Evolutionary conservation across 305 asterid species (phyloP).

Genomic region (Solanum hybrid): DNA sequence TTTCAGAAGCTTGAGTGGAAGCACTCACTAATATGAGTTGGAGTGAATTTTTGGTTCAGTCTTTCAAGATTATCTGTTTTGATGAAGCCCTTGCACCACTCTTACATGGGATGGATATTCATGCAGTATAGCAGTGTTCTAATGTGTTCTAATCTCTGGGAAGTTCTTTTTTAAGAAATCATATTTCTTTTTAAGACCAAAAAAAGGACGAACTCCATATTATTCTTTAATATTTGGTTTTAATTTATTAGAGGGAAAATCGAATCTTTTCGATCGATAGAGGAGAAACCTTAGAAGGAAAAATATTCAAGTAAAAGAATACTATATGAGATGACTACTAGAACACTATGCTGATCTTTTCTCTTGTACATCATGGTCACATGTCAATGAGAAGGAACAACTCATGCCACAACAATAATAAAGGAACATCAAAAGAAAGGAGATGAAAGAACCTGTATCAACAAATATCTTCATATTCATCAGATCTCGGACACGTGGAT

Average conservation of each 20-base stretch:
- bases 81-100: neutral
- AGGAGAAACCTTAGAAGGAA: neutral
- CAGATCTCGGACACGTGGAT: slow-evolving; percentile 70
- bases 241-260: neutral
- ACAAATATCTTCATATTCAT: slow-evolving; percentile 98
- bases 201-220: neutral
- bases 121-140: neutral
- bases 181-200: neutral
- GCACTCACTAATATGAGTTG: neutral
- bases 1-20: neutral
- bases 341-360: neutral
- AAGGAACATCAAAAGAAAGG: slow-evolving; percentile 10
- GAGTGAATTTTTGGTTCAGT: neutral
- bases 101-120: neutral
- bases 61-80: neutral
- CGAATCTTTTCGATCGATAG: neutral
- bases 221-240: neutral
- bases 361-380: neutral
- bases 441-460: slow-evolving; percentile 72
- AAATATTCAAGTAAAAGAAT: neutral
- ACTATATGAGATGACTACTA: neutral
- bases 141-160: neutral
- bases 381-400: neutral
- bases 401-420: neutral
- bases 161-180: neutral